A percentile compares a stretch with the other conserved stretches of the same genome.
These are phyloP conservation scores for Silene conica DNA, from an alignment of 148 eudicot species.

Conservation along the genomic window DNA sequence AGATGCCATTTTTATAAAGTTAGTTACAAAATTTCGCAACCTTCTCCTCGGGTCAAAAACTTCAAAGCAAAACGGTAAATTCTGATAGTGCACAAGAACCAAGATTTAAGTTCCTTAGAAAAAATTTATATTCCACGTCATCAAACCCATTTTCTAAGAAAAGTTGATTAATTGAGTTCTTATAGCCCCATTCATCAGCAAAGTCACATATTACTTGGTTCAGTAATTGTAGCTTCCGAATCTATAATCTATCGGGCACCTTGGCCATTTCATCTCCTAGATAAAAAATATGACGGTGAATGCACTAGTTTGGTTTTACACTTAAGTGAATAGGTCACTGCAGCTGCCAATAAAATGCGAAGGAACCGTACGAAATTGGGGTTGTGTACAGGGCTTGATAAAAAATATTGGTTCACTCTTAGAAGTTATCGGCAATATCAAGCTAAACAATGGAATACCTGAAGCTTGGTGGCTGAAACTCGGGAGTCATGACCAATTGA, in stretches of 20 bases:
- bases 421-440: neutral
- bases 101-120: neutral
- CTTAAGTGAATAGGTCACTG: neutral
- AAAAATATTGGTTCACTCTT: neutral
- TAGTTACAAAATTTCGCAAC: neutral
- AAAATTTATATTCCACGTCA: neutral
- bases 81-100: neutral
- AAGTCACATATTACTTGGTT: neutral
- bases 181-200: neutral
- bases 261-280: neutral
- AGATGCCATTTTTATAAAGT: neutral
- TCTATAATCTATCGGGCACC: neutral
- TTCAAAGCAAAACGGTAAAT: neutral
- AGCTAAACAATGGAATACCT: conserved; percentile 40
- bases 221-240: neutral
- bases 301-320: neutral
- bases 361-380: neutral
- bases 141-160: neutral
- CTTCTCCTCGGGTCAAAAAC: neutral
- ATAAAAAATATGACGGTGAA: neutral
- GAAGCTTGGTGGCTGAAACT: conserved; percentile 82
- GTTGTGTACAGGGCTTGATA: neutral
- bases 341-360: neutral
- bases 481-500: conserved; percentile 95
- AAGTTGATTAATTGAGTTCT: neutral